These are phyloP conservation scores for Massariosphaeria phaeospora DNA, from an alignment of 495 filamentous ascomycete genomes.

Conservation along the genomic window DNA sequence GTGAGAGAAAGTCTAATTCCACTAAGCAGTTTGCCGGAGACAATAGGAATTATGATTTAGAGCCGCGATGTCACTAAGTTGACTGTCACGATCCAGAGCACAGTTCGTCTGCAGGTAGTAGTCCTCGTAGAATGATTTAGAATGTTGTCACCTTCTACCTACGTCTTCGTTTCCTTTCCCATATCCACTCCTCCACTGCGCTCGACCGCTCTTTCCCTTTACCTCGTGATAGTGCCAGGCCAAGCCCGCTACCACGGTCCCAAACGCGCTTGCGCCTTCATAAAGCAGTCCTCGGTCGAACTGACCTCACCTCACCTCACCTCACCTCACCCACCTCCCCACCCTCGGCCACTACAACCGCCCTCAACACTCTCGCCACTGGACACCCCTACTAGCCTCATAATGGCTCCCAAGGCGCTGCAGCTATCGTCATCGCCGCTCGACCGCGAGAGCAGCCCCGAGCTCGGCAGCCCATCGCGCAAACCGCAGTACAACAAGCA, in stretches of 20 bases:
- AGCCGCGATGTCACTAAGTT: too few relatives aligned
- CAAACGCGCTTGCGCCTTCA: neutral
- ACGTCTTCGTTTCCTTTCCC: neutral
- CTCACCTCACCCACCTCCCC: neutral
- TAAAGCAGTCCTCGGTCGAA: too few relatives aligned
- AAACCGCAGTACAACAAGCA: conserved; percentile 22
- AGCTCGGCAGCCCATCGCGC: conserved; percentile 18
- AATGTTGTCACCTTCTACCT: too few relatives aligned
- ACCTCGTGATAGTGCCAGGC: neutral
- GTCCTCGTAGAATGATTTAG: too few relatives aligned
- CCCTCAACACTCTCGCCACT: neutral
- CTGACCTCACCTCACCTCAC: neutral
- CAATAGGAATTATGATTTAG: too few relatives aligned
- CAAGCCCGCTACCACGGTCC: neutral
- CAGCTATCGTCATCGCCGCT: neutral
- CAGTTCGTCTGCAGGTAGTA: too few relatives aligned
- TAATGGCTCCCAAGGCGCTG: conserved; percentile 1
- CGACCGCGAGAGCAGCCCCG: conserved; percentile 13
- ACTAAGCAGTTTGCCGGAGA: too few relatives aligned
- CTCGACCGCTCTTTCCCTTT: neutral
- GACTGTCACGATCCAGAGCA: too few relatives aligned
- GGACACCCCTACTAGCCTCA: neutral
- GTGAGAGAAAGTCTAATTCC: too few relatives aligned
- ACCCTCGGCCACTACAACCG: neutral
- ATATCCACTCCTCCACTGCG: neutral